Evolutionary conservation across 176 grass and related monocot species (phyloP).

Genomic region (Areca catechu): DNA sequence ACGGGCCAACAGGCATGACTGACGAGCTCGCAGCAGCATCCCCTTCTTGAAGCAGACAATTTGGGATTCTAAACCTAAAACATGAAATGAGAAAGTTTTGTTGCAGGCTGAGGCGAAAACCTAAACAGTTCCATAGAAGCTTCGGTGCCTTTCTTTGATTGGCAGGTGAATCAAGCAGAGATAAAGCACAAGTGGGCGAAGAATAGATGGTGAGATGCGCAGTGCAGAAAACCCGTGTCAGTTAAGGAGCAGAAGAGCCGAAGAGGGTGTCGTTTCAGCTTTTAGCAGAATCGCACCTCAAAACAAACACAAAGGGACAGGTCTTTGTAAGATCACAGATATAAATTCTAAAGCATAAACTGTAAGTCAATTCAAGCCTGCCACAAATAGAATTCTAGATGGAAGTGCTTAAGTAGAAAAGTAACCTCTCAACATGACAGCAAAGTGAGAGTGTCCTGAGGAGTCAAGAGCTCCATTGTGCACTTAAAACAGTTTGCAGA

Average conservation of each 20-base stretch:
- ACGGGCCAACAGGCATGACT: too few relatives aligned
- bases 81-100: background rate
- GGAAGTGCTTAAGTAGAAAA: conserved; percentile 1
- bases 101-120: background rate
- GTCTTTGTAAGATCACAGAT: conserved; percentile 4
- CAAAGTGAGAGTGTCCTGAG: background rate
- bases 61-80: background rate
- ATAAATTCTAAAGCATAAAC: background rate
- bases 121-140: background rate
- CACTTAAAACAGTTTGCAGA: background rate
- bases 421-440: background rate
- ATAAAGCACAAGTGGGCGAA: background rate
- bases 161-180: background rate
- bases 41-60: background rate
- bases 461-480: conserved; percentile 4
- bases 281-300: conserved; percentile 10
- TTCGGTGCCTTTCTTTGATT: background rate
- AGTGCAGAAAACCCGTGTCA: conserved; percentile 3
- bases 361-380: too few relatives aligned
- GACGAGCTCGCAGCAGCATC: background rate
- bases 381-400: too few relatives aligned
- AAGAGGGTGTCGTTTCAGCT: conserved; percentile 7
- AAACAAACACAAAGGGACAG: background rate
- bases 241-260: conserved; percentile 4
- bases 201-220: conserved; percentile 3